Conservation (phyloP, 2,329 filamentous ascomycete genomes). For the Sporothrix pallida region DNA sequence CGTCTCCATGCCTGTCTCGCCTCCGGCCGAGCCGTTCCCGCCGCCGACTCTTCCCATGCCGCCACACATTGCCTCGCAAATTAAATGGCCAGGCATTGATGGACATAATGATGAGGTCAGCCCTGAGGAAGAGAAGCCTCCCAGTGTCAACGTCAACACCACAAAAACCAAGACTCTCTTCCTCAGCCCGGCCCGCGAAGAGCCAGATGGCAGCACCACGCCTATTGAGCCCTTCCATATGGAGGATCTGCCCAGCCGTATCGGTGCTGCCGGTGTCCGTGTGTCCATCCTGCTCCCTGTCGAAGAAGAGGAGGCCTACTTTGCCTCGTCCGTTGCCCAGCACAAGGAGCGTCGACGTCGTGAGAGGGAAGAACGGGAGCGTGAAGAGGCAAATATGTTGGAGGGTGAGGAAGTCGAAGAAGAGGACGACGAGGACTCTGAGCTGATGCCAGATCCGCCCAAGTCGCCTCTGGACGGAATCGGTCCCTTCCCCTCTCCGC, state of each 20-base stretch:
- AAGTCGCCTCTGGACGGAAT: constrained; percentile 28
- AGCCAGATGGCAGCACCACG: constrained; percentile 47
- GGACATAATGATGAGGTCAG: background rate
- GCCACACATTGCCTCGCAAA: constrained; percentile 31
- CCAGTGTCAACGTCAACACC: background rate
- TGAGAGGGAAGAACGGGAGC: constrained; percentile 19
- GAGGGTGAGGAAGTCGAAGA: constrained; percentile 21
- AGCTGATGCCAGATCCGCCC: background rate
- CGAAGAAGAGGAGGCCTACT: constrained; percentile 42
- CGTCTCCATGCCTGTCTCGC: background rate
- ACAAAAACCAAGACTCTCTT: constrained; percentile 10
- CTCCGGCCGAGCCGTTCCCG: constrained; percentile 29
- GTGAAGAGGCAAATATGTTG: background rate
- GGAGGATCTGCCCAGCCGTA: constrained; percentile 53
- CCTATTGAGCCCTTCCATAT: constrained; percentile 58
- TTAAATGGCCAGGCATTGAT: constrained; percentile 37
- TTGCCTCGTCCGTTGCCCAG: constrained; percentile 32
- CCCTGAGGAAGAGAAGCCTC: background rate
- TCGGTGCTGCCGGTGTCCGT: constrained; percentile 49
- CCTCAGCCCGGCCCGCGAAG: background rate
- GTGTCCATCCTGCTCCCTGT: constrained; percentile 42
- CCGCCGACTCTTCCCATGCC: constrained; percentile 28
- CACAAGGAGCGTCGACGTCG: constrained; percentile 32
- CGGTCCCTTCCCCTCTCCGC: constrained; percentile 43
- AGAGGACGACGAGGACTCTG: constrained; percentile 25